These are phyloP conservation scores for Aspergillus pseudoglaucus DNA, from an alignment of 2,329 filamentous ascomycete genomes.

Conservation along the genomic window DNA sequence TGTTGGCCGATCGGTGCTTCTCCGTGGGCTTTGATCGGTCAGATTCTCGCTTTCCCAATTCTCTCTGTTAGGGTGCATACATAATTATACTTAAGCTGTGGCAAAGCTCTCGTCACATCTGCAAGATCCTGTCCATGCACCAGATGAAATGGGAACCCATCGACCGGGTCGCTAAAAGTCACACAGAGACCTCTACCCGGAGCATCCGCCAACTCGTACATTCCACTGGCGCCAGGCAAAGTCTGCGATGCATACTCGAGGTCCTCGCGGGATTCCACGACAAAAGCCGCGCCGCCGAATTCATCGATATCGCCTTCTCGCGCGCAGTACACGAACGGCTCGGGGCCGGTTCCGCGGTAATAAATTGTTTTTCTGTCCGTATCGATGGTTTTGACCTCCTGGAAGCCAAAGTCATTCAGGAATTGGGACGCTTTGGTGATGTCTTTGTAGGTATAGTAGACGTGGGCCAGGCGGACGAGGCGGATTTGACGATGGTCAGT, in stretches of 20 bases:
- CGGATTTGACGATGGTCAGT: constrained; percentile 1
- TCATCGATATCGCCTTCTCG: constrained; percentile 3
- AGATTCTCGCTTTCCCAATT: background rate
- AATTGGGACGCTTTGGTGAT: constrained; percentile 11
- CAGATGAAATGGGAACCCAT: constrained; percentile 29
- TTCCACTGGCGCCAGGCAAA: background rate
- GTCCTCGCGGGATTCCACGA: constrained; percentile 8
- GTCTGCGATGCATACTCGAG: constrained; percentile 6
- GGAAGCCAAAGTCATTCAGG: constrained; percentile 11
- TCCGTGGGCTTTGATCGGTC: constrained; percentile 5
- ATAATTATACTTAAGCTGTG: constrained; percentile 10
- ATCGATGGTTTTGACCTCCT: constrained; percentile 6
- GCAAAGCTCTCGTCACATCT: constrained; percentile 2
- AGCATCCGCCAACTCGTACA: constrained; percentile 13
- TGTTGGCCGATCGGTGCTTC: constrained; percentile 10
- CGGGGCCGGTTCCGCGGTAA: constrained; percentile 11
- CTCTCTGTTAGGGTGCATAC: constrained; percentile 1
- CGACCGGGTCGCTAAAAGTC: constrained; percentile 30
- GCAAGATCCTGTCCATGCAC: constrained; percentile 25
- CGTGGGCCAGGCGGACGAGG: constrained; percentile 11
- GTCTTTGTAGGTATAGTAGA: constrained; percentile 14
- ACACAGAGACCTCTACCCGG: constrained; percentile 31
- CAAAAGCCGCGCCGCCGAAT: constrained; percentile 10
- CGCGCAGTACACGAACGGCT: constrained; percentile 13
- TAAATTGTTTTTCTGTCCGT: constrained; percentile 4